Conservation (phyloP, 2,329 filamentous ascomycete species). For the Sclerotinia subarctica region DNA sequence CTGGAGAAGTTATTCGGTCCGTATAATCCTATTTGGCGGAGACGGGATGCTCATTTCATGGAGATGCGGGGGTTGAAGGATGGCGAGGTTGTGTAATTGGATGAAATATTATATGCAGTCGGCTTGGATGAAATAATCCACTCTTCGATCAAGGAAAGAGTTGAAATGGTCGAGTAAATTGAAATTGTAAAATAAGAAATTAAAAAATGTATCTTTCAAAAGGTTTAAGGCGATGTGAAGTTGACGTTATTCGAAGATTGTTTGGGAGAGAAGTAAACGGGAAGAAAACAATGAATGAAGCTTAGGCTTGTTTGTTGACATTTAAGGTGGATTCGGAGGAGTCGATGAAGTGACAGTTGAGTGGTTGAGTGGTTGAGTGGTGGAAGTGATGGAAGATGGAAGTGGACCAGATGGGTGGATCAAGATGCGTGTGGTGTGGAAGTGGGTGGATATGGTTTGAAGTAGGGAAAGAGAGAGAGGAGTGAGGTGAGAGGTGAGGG, state of each 20-base stretch:
- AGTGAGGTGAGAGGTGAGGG: background rate
- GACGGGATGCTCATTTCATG: conserved; percentile 21
- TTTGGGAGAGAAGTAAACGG: background rate
- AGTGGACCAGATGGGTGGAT: background rate
- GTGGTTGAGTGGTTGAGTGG: background rate
- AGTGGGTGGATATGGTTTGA: conserved; percentile 4
- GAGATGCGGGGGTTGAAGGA: conserved; percentile 18
- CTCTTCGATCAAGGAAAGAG: too few relatives aligned
- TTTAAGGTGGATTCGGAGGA: background rate
- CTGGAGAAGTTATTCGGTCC: conserved; percentile 20
- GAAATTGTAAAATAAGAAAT: too few relatives aligned
- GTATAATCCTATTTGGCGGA: conserved; percentile 21
- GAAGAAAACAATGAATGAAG: conserved; percentile 1
- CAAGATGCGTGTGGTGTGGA: background rate
- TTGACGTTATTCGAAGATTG: background rate
- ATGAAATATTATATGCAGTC: background rate
- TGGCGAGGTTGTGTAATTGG: background rate
- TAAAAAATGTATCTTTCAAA: too few relatives aligned
- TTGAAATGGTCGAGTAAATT: too few relatives aligned
- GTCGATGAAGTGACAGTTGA: background rate
- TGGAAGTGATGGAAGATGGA: background rate
- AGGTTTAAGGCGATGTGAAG: background rate
- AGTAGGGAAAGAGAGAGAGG: background rate
- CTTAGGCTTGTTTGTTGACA: conserved; percentile 3
- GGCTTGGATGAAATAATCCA: background rate